Base-by-base conservation (phyloP, 257 asterid genomes). In the Galeopsis tetrahit region DNA sequence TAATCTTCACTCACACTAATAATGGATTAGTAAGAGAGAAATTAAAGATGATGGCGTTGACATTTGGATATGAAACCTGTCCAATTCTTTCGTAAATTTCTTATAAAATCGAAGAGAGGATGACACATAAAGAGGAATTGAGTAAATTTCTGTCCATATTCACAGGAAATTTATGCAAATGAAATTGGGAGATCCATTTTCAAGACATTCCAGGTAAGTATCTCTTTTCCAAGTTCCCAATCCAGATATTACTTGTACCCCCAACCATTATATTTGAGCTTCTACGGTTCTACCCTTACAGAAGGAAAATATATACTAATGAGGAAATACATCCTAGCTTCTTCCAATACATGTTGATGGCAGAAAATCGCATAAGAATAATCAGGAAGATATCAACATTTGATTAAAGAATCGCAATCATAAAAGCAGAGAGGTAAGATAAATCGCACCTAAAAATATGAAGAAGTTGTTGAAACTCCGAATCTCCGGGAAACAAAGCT, bases 401-500 rank as follows among this genome's bases (percentile, higher is more conserved):
- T 10, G 40, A 17, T 5, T 36, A 21, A 69, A 10, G 49, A 51
- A 49, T 35, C 63, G 10, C 34, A 34, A 62, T 14, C 53, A 48
- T 48, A 71, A 71, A 34, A 6, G 60, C 17, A 59, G 11, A 21
- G 28, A 28, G 5, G 15, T 1, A 64, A n/a, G 44, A 10, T 40
- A 36, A 51, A 42, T 17, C 35, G 40, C 65, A 90, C 97, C 95
- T 87, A 75, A 93, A 93, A 55, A 93, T 91, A 79, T 91, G 96
- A 59, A 93, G 95, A 80, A 93, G 82, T 53, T 93, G 98, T 75
- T 93, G 98, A 72, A 87, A 93, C 79, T 93, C 98, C 0, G 97
- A 91, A 70, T 93, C 98, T 5, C 98, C 98, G 3, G 96, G 93
- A 79, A 93, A 93, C 75, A 93, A 76, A 9, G 98, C 93, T 77